These are phyloP conservation scores for Discostella pseudostelligera DNA, from an alignment of 108 stramenopile species.

Conservation along the genomic window DNA sequence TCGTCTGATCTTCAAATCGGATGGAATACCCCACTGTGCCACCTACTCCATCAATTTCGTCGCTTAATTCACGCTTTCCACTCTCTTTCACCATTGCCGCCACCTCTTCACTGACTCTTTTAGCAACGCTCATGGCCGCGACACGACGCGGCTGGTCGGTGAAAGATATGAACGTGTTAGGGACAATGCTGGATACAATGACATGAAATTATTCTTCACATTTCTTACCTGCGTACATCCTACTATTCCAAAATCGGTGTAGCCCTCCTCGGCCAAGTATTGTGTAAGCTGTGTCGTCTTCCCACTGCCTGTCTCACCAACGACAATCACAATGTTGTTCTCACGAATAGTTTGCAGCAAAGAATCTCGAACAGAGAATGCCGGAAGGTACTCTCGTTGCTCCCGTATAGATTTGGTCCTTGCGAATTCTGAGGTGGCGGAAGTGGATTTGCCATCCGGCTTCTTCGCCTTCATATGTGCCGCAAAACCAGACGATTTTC, in stretches of 20 bases:
- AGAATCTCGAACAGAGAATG: conserved; percentile 93
- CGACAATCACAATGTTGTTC: conserved; percentile 93
- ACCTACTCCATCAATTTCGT: conserved; percentile 85
- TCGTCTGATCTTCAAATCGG: conserved; percentile 97
- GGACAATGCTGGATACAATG: too few relatives aligned
- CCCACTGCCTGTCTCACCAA: conserved; percentile 91
- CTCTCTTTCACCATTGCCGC: conserved; percentile 60
- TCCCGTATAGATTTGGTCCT: conserved; percentile 87
- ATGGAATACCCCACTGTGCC: conserved; percentile 97
- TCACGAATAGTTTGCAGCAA: conserved; percentile 89
- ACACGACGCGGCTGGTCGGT: conserved; percentile 91
- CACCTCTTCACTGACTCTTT: conserved; percentile 96
- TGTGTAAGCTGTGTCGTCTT: conserved; percentile 99
- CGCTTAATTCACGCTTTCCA: conserved; percentile 46
- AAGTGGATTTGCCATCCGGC: conserved; percentile 22
- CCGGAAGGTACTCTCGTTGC: conserved; percentile 93
- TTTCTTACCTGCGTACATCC: conserved; percentile 80
- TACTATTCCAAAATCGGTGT: conserved; percentile 90
- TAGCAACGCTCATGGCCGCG: conserved; percentile 99
- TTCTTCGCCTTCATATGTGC: conserved; percentile 72
- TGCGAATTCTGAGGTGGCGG: conserved; percentile 79
- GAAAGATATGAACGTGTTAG: too few relatives aligned
- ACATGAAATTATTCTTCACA: too few relatives aligned
- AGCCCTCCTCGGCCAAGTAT: conserved; percentile 96
- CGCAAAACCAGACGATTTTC: conserved; percentile 85